Percentiles rank a stretch among this genome's conserved stretches.
phyloP scores from a whole-genome alignment of 2,329 filamentous ascomycete species.

The Fusarium mangiferae region DNA sequence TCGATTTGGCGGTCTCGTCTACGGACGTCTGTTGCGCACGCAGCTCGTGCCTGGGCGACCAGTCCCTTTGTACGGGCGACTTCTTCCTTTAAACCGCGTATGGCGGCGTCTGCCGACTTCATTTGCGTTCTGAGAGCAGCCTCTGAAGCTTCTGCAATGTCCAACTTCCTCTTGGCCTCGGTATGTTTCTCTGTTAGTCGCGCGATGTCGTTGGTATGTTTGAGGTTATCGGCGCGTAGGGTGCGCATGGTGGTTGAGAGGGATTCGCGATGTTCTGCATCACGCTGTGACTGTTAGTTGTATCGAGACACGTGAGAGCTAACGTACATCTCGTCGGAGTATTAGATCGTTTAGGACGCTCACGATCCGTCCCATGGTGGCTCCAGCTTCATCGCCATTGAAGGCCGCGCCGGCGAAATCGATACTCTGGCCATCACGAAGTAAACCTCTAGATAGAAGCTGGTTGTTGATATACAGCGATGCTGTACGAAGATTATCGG shows the following conservation, averaged over 20 bases:
- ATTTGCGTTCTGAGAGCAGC: slow-evolving; percentile 75
- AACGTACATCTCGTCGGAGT: slow-evolving; percentile 81
- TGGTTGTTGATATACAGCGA: slow-evolving; percentile 80
- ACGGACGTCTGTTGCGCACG: slow-evolving; percentile 90
- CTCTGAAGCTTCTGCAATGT: slow-evolving; percentile 75
- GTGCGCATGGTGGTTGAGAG: slow-evolving; percentile 81
- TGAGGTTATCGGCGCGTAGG: slow-evolving; percentile 78
- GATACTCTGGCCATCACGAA: slow-evolving; percentile 77
- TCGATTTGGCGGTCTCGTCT: slow-evolving; percentile 92
- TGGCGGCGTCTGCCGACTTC: slow-evolving; percentile 76
- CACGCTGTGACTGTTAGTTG: slow-evolving; percentile 67
- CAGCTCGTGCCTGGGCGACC: slow-evolving; percentile 83
- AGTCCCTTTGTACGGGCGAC: slow-evolving; percentile 80
- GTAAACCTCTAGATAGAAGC: slow-evolving; percentile 71
- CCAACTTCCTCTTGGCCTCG: slow-evolving; percentile 66
- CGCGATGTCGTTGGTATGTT: slow-evolving; percentile 75
- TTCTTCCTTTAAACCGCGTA: slow-evolving; percentile 85
- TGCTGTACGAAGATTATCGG: slow-evolving; percentile 71
- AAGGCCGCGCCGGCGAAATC: slow-evolving; percentile 80
- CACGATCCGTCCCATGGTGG: slow-evolving; percentile 87
- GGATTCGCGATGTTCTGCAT: slow-evolving; percentile 87
- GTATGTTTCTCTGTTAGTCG: slow-evolving; percentile 64
- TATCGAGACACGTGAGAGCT: neutral
- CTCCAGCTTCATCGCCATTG: slow-evolving; percentile 62
- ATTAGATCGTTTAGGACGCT: slow-evolving; percentile 95